These are phyloP conservation scores for Tylopilus sp. DNA, from an alignment of 768 basidiomycete species.

Conservation along the genomic window DNA sequence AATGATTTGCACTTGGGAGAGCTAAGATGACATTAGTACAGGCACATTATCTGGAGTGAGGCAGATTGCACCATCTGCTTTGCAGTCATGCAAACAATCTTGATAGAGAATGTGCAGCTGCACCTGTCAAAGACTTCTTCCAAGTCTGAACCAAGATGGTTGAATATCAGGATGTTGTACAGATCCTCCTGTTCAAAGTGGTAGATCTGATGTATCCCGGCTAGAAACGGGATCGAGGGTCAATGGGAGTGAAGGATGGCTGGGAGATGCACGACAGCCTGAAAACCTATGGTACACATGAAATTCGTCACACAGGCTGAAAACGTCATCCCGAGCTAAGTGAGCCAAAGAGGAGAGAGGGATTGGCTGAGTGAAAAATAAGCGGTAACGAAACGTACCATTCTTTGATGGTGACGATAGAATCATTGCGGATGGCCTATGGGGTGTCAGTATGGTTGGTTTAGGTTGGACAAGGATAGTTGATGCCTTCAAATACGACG, in stretches of 20 bases:
- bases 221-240: conserved; percentile 45
- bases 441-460: conserved; percentile 96
- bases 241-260: conserved; percentile 5
- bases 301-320: conserved; percentile 97
- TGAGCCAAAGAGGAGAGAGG: too few relatives aligned
- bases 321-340: conserved; percentile 76
- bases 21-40: conserved; percentile 40
- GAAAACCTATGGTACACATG: conserved; percentile 90
- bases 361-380: too few relatives aligned
- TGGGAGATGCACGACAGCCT: conserved; percentile 72
- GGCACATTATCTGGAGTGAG: not conserved
- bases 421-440: too few relatives aligned
- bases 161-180: conserved; percentile 98
- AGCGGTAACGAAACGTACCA: conserved; percentile 66
- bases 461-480: conserved; percentile 8
- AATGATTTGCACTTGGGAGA: conserved; percentile 97
- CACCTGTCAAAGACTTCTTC: conserved; percentile 99
- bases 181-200: conserved; percentile 99
- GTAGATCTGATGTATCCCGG: conserved; percentile 97
- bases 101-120: conserved; percentile 93
- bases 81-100: conserved; percentile 99
- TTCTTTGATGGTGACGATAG: conserved; percentile 99
- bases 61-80: conserved; percentile 80
- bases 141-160: conserved; percentile 91
- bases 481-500: conserved; percentile 85